Evolutionary conservation across 2,329 filamentous ascomycete species (phyloP).

Genomic region (Diaporthe destruens): DNA sequence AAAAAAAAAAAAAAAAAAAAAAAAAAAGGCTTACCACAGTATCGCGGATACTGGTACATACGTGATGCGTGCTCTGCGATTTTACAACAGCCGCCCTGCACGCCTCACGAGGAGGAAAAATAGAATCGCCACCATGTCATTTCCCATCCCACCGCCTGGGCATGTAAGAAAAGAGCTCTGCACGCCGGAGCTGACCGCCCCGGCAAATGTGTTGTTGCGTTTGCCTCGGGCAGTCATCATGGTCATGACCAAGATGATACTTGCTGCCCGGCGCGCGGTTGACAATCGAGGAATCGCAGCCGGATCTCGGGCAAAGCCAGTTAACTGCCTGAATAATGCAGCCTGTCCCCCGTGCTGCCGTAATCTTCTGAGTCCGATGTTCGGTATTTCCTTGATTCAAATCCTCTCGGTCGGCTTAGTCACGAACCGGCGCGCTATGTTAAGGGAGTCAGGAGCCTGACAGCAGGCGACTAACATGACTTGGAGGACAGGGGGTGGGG

Average conservation of each 20-base stretch:
- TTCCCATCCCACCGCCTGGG: conserved; percentile 3
- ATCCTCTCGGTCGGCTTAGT: conserved; percentile 12
- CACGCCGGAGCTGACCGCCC: conserved; percentile 24
- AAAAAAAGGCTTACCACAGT: neutral
- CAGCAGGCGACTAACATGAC: conserved; percentile 28
- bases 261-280: conserved; percentile 7
- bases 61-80: conserved; percentile 16
- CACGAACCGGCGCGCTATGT: neutral
- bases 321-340: conserved; percentile 30
- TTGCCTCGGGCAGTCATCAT: conserved; percentile 30
- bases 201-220: conserved; percentile 6
- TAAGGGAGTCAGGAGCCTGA: conserved; percentile 16
- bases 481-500: conserved; percentile 23
- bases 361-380: neutral
- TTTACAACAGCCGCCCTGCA: conserved; percentile 28
- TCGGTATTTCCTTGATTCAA: conserved; percentile 6
- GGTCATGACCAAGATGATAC: conserved; percentile 2
- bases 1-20: neutral
- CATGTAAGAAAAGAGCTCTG: neutral
- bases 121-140: conserved; percentile 11
- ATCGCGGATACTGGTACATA: neutral
- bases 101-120: conserved; percentile 6
- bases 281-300: conserved; percentile 24
- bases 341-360: conserved; percentile 3
- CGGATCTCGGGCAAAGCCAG: neutral